Evolutionary conservation across 2,329 filamentous ascomycete species (phyloP), one percentile per base, ranked within the genome.

Genomic region (Penicillium sp.): DNA sequence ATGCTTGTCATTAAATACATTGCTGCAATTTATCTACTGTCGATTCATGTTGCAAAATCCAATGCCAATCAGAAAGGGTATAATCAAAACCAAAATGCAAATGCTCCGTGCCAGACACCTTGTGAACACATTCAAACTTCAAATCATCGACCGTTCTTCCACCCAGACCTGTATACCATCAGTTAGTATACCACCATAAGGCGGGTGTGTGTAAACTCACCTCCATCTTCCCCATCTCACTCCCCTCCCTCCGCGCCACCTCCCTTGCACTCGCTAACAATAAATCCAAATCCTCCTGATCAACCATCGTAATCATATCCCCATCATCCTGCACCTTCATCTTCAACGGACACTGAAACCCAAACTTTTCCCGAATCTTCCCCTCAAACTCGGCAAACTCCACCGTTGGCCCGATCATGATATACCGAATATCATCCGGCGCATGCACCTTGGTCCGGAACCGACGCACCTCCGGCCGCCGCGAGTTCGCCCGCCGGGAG

Each of bases 281-380:
- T 87, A 97, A 90, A 52, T 98, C 93, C 62, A 97, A 78, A 78
- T 99, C 95, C 70, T 99, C 95, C 75, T 97, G 91, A 75, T 99
- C 95, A 33, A 90, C 92, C 86, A 99, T 89, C 35, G 94, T 97
- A 71, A 99, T 96, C 90, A 97, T 94, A 71, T 98, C 94, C 3
- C 89, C 90, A 56, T 89, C 83, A 67, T 98, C 95, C 81, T 95
- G 95, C 77, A 97, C 89, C 82, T 93, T 96, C 80, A 97, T 94
- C 58, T 86, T 86, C 61, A 88, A 80, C 56, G 85, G 81, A 56
- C 70, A 68, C 36, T 68, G 71, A 62, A 97, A 82, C 14, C 85
- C 88, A 71, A 98, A 96, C 78, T 99, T 99, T 62, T 92, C 89
- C 49, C 89, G 85, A 59, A 99, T 90, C 60, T 88, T 87, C 61